Evolutionary conservation across 1,139 yeast species (phyloP).

Genomic region (Diutina pseudorugosa): DNA sequence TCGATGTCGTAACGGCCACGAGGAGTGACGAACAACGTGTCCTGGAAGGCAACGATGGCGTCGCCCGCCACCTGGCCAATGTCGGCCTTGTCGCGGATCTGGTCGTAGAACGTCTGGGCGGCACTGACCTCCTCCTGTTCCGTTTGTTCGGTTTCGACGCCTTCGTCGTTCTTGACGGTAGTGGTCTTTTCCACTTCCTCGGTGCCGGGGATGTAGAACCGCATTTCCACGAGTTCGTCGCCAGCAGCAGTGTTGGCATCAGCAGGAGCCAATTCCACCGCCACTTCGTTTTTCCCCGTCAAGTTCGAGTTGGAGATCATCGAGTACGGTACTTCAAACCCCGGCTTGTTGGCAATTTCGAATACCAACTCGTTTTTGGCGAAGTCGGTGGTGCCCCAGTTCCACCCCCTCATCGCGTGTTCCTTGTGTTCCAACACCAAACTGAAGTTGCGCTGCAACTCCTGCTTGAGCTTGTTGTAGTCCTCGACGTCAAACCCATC

Average conservation of each 20-base stretch:
- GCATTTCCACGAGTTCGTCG: constrained; percentile 89
- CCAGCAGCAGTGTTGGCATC: constrained; percentile 60
- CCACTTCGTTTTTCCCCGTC: constrained; percentile 88
- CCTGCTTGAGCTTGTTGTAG: constrained; percentile 68
- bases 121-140: constrained; percentile 50
- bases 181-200: constrained; percentile 36
- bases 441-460: constrained; percentile 66
- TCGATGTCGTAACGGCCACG: constrained; percentile 97
- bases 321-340: constrained; percentile 80
- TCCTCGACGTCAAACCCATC: constrained; percentile 90
- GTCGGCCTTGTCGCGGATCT: constrained; percentile 87
- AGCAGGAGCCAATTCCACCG: constrained; percentile 69
- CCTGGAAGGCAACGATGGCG: constrained; percentile 90
- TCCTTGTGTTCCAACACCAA: constrained; percentile 70
- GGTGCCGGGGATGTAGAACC: constrained; percentile 84
- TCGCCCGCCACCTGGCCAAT: constrained; percentile 95
- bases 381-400: constrained; percentile 93
- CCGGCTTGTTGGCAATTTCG: constrained; percentile 77
- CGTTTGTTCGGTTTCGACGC: constrained; percentile 21
- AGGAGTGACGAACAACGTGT: constrained; percentile 87
- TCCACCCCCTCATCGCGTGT: constrained; percentile 96
- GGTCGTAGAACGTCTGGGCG: constrained; percentile 81
- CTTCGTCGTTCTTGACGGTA: constrained; percentile 22
- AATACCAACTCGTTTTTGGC: constrained; percentile 87
- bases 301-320: constrained; percentile 79